Percentiles rank a stretch among this genome's conserved stretches.
Evolutionary conservation across 768 basidiomycete genomes (phyloP).

Genomic region (Mycena maculata): DNA sequence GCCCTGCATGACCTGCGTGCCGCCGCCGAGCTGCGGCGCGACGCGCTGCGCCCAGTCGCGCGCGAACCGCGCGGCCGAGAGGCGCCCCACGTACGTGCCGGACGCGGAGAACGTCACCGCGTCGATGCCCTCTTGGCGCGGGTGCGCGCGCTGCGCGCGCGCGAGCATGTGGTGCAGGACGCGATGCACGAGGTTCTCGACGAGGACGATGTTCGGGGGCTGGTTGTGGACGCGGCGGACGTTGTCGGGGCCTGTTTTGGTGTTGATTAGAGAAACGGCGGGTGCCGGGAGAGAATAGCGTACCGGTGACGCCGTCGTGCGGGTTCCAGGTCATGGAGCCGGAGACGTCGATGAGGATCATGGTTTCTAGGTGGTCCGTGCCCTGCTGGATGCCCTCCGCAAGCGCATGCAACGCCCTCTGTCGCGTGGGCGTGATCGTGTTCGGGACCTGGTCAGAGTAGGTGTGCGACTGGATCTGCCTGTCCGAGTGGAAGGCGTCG

Average conservation of each 20-base stretch:
- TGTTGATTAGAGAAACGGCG: not conserved
- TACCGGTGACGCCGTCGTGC: slow-evolving; percentile 9
- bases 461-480: slow-evolving; percentile 3
- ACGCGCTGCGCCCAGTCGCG: slow-evolving; percentile 5
- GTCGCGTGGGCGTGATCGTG: slow-evolving; percentile 8
- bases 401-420: slow-evolving; percentile 6
- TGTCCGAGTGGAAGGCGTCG: slow-evolving; percentile 19
- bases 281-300: not conserved
- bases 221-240: slow-evolving; percentile 8
- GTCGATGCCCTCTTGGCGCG: slow-evolving; percentile 7
- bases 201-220: slow-evolving; percentile 14
- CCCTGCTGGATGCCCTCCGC: slow-evolving; percentile 5
- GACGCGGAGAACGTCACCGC: slow-evolving; percentile 2
- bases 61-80: slow-evolving; percentile 1
- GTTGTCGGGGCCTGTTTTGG: slow-evolving; percentile 10
- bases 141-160: slow-evolving; percentile 14
- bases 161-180: slow-evolving; percentile 15
- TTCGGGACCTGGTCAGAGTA: slow-evolving; percentile 11
- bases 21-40: slow-evolving; percentile 6
- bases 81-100: slow-evolving; percentile 7
- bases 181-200: slow-evolving; percentile 13
- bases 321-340: slow-evolving; percentile 17
- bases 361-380: slow-evolving; percentile 10
- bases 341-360: slow-evolving; percentile 15
- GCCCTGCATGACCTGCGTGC: slow-evolving; percentile 19